Conservation (phyloP, 805 yeast genomes). For the Ogataea ramenticola region DNA sequence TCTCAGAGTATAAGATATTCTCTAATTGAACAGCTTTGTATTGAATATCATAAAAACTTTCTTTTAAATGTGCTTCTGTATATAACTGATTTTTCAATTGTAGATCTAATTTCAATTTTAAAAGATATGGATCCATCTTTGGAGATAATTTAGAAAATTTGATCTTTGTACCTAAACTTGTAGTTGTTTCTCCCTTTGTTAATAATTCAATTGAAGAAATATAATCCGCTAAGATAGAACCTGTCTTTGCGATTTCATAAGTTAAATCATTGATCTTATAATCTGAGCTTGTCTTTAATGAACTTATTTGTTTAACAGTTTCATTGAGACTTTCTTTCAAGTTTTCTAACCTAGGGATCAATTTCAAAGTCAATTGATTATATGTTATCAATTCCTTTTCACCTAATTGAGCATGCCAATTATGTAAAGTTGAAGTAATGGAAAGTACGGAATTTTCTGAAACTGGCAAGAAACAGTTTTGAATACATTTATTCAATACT, state of each 20-base stretch:
- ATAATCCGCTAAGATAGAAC: constrained; percentile 43
- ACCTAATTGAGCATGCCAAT: constrained; percentile 23
- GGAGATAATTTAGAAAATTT: constrained; percentile 14
- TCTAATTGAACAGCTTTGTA: constrained; percentile 59
- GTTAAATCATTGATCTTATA: constrained; percentile 51
- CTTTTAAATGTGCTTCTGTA: constrained; percentile 61
- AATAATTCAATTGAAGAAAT: constrained; percentile 36
- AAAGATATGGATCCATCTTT: constrained; percentile 52
- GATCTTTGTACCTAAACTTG: constrained; percentile 23
- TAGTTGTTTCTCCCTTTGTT: constrained; percentile 27
- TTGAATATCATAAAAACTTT: constrained; percentile 58
- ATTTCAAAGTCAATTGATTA: constrained; percentile 39
- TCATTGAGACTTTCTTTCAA: constrained; percentile 45
- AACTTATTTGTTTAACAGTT: constrained; percentile 47
- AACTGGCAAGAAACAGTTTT: constrained; percentile 35
- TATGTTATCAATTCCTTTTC: constrained; percentile 44
- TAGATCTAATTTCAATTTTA: constrained; percentile 53
- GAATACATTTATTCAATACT: constrained; percentile 36
- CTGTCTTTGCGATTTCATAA: constrained; percentile 57
- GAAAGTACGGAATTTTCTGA: constrained; percentile 31
- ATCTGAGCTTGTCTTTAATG: constrained; percentile 42
- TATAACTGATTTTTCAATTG: constrained; percentile 57
- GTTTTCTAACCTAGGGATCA: constrained; percentile 50
- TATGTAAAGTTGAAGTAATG: constrained; percentile 23
- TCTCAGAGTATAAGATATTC: constrained; percentile 52